A percentile compares a stretch with the other conserved stretches of the same genome.
These are phyloP conservation scores for Colletotrichum truncatum DNA, from an alignment of 2,329 filamentous ascomycete species.

Conservation along the genomic window DNA sequence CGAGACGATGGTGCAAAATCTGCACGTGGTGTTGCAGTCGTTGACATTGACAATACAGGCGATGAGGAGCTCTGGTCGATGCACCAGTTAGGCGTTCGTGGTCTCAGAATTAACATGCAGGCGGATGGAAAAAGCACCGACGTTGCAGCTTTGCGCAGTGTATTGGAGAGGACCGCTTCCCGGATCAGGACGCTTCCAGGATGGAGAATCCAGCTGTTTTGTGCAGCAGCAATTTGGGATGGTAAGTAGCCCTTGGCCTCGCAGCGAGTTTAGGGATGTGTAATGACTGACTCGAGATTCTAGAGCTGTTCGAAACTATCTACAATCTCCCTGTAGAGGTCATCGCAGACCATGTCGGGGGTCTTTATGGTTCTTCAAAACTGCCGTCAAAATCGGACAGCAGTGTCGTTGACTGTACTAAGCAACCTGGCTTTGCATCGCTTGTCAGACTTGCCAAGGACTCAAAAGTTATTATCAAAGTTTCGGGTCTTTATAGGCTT, in stretches of 20 bases:
- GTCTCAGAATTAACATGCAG: constrained; percentile 5
- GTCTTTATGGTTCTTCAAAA: not conserved
- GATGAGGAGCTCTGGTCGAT: not conserved
- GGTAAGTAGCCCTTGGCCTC: not conserved
- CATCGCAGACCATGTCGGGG: constrained; percentile 18
- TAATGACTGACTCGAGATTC: not conserved
- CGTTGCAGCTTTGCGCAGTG: not conserved
- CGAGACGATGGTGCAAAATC: not conserved
- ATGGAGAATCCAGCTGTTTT: constrained; percentile 7
- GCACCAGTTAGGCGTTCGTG: not conserved
- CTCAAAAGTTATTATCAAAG: constrained; percentile 1
- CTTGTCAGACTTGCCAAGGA: not conserved
- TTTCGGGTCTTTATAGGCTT: not conserved
- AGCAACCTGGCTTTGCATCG: not conserved
- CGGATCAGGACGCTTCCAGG: not conserved
- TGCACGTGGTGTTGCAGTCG: constrained; percentile 1
- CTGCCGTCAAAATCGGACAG: not conserved
- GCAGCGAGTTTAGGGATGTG: too few species aligned
- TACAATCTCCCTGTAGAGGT: not conserved
- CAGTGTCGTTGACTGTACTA: not conserved
- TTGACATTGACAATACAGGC: not conserved
- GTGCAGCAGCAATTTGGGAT: not conserved
- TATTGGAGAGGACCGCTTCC: not conserved
- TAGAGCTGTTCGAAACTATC: not conserved
- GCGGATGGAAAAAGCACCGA: not conserved